These are phyloP conservation scores for Bretziella fagacearum DNA, from an alignment of 2,329 filamentous ascomycete genomes.

Conservation along the genomic window DNA sequence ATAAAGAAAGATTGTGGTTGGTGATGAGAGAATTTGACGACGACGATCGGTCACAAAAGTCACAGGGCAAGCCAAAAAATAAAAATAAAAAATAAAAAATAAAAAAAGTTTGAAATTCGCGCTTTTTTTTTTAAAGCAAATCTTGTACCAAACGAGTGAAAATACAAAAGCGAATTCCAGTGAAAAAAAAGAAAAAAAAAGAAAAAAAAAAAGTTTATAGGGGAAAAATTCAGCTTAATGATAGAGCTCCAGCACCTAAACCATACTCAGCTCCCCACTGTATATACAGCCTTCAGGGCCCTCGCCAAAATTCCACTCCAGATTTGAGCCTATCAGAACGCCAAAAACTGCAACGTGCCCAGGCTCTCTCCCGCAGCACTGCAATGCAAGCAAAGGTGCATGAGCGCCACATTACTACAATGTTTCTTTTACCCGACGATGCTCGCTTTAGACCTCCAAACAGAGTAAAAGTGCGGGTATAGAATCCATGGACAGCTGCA, in stretches of 20 bases:
- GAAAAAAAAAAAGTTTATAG: background rate
- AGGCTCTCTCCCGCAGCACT: background rate
- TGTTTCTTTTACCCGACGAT: background rate
- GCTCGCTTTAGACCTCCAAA: too few relatives aligned
- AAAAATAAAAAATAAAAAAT: too few relatives aligned
- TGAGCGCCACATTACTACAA: background rate
- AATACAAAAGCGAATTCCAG: background rate
- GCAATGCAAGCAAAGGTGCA: background rate
- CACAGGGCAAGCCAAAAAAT: background rate
- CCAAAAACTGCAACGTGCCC: conserved; percentile 7
- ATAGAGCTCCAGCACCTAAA: background rate
- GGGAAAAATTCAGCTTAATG: background rate
- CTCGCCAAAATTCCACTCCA: background rate
- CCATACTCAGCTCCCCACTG: background rate
- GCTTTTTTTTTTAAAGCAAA: background rate
- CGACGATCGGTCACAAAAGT: background rate
- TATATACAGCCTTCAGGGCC: background rate
- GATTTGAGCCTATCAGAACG: conserved; percentile 4
- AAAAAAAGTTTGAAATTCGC: background rate
- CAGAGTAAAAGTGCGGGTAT: too few relatives aligned
- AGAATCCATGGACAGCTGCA: too few relatives aligned
- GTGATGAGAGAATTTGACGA: background rate
- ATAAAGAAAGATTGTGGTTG: background rate
- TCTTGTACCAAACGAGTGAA: background rate
- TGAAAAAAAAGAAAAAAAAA: background rate